phyloP scores from a whole-genome alignment of 805 yeast species.

The Pichia pseudocactophila region DNA sequence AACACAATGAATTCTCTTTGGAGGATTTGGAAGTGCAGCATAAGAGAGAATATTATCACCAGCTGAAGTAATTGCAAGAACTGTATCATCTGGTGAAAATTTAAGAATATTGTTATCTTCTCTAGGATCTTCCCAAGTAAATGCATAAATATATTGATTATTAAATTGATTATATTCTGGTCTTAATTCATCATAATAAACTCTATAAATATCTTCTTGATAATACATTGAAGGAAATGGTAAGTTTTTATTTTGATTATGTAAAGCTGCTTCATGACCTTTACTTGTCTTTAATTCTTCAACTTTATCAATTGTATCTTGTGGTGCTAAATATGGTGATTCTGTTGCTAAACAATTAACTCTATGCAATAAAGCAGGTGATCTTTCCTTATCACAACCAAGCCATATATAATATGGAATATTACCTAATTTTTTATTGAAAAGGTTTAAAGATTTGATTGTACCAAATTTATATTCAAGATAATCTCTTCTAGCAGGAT shows the following conservation, averaged over 20 bases:
- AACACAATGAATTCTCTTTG: constrained; percentile 73
- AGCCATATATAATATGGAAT: constrained; percentile 82
- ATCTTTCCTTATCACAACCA: constrained; percentile 57
- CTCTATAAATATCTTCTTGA: constrained; percentile 71
- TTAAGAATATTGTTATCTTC: constrained; percentile 65
- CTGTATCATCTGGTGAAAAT: constrained; percentile 55
- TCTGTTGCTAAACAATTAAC: constrained; percentile 71
- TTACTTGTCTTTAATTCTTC: constrained; percentile 40
- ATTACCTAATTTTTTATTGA: constrained; percentile 56
- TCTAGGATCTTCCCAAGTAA: constrained; percentile 87
- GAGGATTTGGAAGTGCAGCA: constrained; percentile 64
- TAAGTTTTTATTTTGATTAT: constrained; percentile 50
- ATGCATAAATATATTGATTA: constrained; percentile 75
- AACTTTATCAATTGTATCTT: constrained; percentile 19
- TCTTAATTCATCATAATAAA: constrained; percentile 65
- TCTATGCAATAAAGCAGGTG: constrained; percentile 40
- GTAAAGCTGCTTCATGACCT: constrained; percentile 70
- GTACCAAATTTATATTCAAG: constrained; percentile 79
- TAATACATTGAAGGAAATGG: constrained; percentile 79
- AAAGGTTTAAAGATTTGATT: constrained; percentile 59
- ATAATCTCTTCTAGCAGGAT: constrained; percentile 74
- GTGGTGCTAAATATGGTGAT: constrained; percentile 71
- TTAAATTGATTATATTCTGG: constrained; percentile 63
- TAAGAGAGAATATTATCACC: constrained; percentile 75
- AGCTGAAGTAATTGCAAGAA: constrained; percentile 77